Evolutionary conservation across 2,329 filamentous ascomycete species (phyloP), one percentile per base, ranked within the genome.

Genomic region (Chrysoporthe austroafricana): DNA sequence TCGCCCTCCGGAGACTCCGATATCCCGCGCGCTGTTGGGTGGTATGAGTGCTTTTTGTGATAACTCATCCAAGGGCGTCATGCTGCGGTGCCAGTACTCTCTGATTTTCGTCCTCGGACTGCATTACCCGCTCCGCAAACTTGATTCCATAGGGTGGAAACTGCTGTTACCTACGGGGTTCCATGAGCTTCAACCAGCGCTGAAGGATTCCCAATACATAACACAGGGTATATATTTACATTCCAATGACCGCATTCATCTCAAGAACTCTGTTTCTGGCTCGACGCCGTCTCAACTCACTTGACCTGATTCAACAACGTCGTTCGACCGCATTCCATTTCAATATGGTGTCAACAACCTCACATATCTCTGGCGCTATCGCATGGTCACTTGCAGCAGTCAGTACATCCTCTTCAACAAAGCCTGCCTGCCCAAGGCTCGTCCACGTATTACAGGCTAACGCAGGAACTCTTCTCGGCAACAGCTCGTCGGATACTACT

Each of bases 311-410:
- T 54, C 50, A 54, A 54, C 50, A 16, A 16, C 26, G 54, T 39
- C 32, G 5, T 57, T 18, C 54, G 3, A 39, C 54, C 9, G 14
- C 14, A 57, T 39, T 32, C 57, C 36, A 26, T 34, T 34, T 44
- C 57, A 32, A 50, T 4, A 68, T 68, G 66, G 50, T 43, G 4
- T 62, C 21, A 14, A 14, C 62, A 16, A 3, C 58, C 7, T 57
- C 50, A 6, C 50, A 50, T 16, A 42, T 44, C 4, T 42, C 43
- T 18, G 63, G 50, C 14, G 63, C 63, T 21, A 13, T 56, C 8
- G 42, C 7, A 5, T 68, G 66, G 66, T 59, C 66, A 11, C 39
- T 68, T n/a, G 34, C 50, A 13, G 66, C 66, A 13, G 66, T 68
- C 57, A 36, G 62, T 44, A 16, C 36, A 11, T 21, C 1, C 36